phyloP scores from a whole-genome alignment of 176 grass and related monocot species.

The Eleusine coracana region DNA sequence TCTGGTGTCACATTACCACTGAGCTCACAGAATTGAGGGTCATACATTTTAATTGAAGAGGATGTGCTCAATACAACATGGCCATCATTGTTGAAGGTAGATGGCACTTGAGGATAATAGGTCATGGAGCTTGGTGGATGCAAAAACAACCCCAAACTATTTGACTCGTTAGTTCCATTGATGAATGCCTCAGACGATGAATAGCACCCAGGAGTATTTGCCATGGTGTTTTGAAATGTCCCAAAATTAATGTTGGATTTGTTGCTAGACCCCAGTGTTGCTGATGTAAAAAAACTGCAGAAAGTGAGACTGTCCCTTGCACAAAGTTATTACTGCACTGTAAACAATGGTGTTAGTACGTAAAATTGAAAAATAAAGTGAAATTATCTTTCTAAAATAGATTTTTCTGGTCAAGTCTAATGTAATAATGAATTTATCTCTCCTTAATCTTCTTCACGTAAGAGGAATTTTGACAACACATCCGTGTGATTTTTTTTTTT shows the following conservation, averaged over 20 bases:
- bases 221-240: slow-evolving; percentile 10
- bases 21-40: not conserved
- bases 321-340: slow-evolving; percentile 10
- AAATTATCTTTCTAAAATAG: not conserved
- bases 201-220: not conserved
- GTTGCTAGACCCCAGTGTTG: slow-evolving; percentile 10
- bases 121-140: slow-evolving; percentile 15
- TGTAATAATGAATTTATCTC: not conserved
- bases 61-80: slow-evolving; percentile 4
- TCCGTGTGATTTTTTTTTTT: too few species aligned
- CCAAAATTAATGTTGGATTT: not conserved
- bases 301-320: not conserved
- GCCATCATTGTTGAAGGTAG: not conserved
- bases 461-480: not conserved
- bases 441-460: not conserved
- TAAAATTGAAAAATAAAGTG: not conserved
- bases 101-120: not conserved
- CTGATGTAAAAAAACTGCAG: not conserved
- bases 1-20: not conserved
- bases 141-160: slow-evolving; percentile 21
- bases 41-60: not conserved
- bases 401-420: not conserved
- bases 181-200: not conserved
- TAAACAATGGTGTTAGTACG: slow-evolving; percentile 13
- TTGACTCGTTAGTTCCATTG: not conserved